Evolutionary conservation across 495 filamentous ascomycete species (phyloP), one percentile per base, ranked within the genome.

Genomic region (Pyrenopolyporus hunteri): DNA sequence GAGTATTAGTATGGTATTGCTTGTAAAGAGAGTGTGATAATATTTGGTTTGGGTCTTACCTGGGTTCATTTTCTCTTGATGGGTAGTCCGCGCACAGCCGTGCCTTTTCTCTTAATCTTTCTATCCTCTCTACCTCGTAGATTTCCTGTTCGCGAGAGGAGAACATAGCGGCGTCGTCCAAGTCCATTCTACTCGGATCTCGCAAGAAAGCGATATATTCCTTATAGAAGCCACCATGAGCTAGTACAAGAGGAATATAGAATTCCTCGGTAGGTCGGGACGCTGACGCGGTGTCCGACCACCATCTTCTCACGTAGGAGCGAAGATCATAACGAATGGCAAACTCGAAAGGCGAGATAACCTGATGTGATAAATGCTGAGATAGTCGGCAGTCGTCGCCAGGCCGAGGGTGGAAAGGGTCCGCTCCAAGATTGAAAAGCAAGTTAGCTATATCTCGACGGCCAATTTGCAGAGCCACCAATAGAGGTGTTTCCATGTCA

Each of bases 351-450:
- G 60, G 39, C 4, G 60, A 57, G 7, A 42, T 31, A 14, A 52
- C 29, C 22, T 53, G 11, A 6, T 13, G 42, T 0, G 44, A 16
- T 11, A 25, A 11, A 7, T 25, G 33, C 13, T 20, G 49, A 6
- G n/a, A 19, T 20, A 9, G 42, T 22, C 58, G 49, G 16, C 33
- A 49, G 22, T 49, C 49, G 5, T 19, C 17, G 19, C 29, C 28
- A 39, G 43, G 49, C 7, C 35, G 45, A 36, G 59, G 59, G 22
- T 56, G 37, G 4, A 63, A 63, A 2, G 59, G 59, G 20, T 63
- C 45, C 6, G 59, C 53, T n/a, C 60, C 60, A 16, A 57, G 48
- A 9, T 48, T 11, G 26, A 57, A 57, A 4, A 58, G 40, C 3
- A 63, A 13, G 1, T 43, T 32, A 22, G 17, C 51, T 45, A 39